Evolutionary conservation across 106 monocot genomes (phyloP).

Genomic region (Dioscorea dumetorum): DNA sequence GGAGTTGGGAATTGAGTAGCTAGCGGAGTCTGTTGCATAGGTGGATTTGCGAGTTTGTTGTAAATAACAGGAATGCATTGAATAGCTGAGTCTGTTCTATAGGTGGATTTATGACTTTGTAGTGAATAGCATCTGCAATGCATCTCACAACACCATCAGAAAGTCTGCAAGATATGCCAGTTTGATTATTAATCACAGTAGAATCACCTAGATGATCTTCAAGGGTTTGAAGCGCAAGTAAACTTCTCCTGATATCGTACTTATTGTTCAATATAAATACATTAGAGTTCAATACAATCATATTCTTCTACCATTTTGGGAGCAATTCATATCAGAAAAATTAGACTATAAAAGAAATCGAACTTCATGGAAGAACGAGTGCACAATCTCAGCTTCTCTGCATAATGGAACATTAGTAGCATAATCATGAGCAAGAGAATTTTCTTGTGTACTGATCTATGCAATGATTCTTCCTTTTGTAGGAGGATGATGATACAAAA

Average conservation of each 20-base stretch:
- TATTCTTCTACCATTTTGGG: not conserved
- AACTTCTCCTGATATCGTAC: slow-evolving; percentile 26
- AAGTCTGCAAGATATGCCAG: slow-evolving; percentile 52
- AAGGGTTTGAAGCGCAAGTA: slow-evolving; percentile 37
- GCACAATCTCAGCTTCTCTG: slow-evolving; percentile 20
- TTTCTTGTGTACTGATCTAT: too few relatives aligned
- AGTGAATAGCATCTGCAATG: slow-evolving; percentile 46
- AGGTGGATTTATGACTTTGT: too few relatives aligned
- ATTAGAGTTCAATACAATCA: not conserved
- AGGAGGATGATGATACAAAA: too few relatives aligned
- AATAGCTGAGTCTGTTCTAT: too few relatives aligned
- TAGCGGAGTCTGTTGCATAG: slow-evolving; percentile 15
- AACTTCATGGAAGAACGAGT: not conserved
- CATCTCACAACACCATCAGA: slow-evolving; percentile 85
- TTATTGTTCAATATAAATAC: not conserved
- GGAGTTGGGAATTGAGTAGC: slow-evolving; percentile 41
- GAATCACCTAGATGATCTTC: slow-evolving; percentile 66
- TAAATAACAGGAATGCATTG: slow-evolving; percentile 76
- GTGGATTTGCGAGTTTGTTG: slow-evolving; percentile 53
- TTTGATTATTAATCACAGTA: slow-evolving; percentile 37
- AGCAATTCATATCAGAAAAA: not conserved
- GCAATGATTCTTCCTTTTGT: too few relatives aligned
- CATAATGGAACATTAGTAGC: not conserved
- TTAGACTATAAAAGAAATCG: not conserved
- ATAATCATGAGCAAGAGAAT: slow-evolving; percentile 12